A percentile compares a stretch with the other conserved stretches of the same genome.
Evolutionary conservation across 306 rosid species (phyloP).

Genomic region (barrel medic (Medicago truncatula)): MtrunA17r5.0-ANR NC_053043.1:8965501-8966000

Average conservation of each 20-base stretch:
- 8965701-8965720: constrained; percentile 42
- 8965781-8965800: constrained; percentile 92
- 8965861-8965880: constrained; percentile 92
- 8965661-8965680: constrained; percentile 35
- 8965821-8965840: constrained; percentile 79
- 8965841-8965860: constrained; percentile 75
- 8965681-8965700: constrained; percentile 39
- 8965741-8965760: constrained; percentile 79
- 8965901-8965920: constrained; percentile 94
- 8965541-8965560: constrained; percentile 33
- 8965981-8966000: constrained; percentile 92
- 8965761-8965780: constrained; percentile 75
- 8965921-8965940: constrained; percentile 81
- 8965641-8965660: background rate
- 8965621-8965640: background rate
- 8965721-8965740: constrained; percentile 52
- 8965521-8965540: constrained; percentile 34
- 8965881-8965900: constrained; percentile 97
- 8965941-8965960: constrained; percentile 78
- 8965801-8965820: constrained; percentile 78
- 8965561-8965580: constrained; percentile 23
- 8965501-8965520: constrained; percentile 8
- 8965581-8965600: too few species aligned
- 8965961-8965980: constrained; percentile 95
- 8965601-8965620: too few species aligned